These are phyloP conservation scores for Phytophthora hybrid DNA, from an alignment of 352 stramenopile species.

Conservation along the genomic window DNA sequence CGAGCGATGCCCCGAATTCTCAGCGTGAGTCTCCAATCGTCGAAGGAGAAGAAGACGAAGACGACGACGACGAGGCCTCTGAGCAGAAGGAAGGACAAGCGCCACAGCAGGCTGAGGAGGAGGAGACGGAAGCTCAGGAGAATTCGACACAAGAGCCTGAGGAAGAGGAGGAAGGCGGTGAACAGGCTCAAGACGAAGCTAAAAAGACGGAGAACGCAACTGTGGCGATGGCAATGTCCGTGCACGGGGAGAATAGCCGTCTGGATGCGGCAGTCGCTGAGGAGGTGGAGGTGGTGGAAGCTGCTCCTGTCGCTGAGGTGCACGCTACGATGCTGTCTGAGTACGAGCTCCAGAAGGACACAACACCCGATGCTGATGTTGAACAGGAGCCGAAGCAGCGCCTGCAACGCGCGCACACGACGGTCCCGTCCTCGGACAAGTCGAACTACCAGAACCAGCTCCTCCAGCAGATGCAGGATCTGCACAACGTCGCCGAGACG, in stretches of 20 bases:
- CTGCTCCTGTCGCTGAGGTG: constrained; percentile 35
- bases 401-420: constrained; percentile 41
- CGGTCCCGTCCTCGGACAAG: constrained; percentile 23
- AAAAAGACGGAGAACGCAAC: not conserved
- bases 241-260: constrained; percentile 1
- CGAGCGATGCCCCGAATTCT: constrained; percentile 22
- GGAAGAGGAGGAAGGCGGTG: not conserved
- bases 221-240: constrained; percentile 8
- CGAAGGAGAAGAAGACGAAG: constrained; percentile 40
- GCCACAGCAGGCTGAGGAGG: constrained; percentile 1
- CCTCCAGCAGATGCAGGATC: constrained; percentile 78
- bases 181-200: constrained; percentile 9
- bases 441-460: constrained; percentile 70
- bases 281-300: constrained; percentile 39
- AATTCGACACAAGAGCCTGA: not conserved
- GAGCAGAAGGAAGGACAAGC: not conserved
- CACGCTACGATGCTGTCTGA: constrained; percentile 33
- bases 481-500: constrained; percentile 65
- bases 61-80: constrained; percentile 5
- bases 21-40: constrained; percentile 39
- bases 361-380: not conserved
- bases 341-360: constrained; percentile 30
- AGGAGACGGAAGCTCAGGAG: not conserved
- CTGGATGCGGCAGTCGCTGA: constrained; percentile 17
- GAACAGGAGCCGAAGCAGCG: constrained; percentile 17